phyloP scores from a whole-genome alignment of 208 protist genomes.

The Leishmania amazonensis region DNA sequence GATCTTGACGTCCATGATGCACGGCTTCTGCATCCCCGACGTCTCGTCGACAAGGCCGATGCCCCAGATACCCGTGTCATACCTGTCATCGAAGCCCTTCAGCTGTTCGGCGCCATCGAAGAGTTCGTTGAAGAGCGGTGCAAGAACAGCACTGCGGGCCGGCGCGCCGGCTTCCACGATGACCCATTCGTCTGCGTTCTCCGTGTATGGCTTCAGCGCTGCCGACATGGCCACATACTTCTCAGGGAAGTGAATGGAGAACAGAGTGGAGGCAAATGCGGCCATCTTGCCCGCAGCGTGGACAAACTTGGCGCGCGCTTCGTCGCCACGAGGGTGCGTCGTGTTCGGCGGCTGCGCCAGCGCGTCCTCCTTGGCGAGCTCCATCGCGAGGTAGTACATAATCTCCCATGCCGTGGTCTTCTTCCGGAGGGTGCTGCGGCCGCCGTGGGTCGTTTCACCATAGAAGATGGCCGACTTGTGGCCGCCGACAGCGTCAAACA shows the following conservation, averaged over 20 bases:
- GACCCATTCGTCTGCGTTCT: conserved; percentile 28
- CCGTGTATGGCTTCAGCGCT: conserved; percentile 18
- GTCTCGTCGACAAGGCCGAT: conserved; percentile 69
- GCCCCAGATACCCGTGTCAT: conserved; percentile 51
- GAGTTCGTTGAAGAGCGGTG: conserved; percentile 41
- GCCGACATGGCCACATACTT: conserved; percentile 20
- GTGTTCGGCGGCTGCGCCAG: neutral
- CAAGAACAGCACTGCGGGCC: conserved; percentile 14
- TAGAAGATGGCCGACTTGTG: conserved; percentile 65
- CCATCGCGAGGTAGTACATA: conserved; percentile 60
- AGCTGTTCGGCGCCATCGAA: conserved; percentile 34
- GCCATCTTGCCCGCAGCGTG: conserved; percentile 22
- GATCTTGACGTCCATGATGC: conserved; percentile 80
- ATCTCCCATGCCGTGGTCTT: conserved; percentile 74
- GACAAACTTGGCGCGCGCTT: conserved; percentile 21
- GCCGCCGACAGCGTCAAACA: conserved; percentile 57
- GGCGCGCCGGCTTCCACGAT: conserved; percentile 31
- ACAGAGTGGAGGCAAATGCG: conserved; percentile 19
- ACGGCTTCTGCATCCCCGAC: conserved; percentile 39
- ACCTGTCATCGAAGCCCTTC: conserved; percentile 33
- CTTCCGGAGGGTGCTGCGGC: conserved; percentile 60
- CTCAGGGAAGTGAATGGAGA: conserved; percentile 29
- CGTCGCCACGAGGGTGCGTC: neutral
- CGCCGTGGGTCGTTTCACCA: conserved; percentile 40
- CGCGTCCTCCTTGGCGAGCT: conserved; percentile 23